Evolutionary conservation across 306 rosid genomes (phyloP).

Genomic region (Fagus sylvatica): DNA sequence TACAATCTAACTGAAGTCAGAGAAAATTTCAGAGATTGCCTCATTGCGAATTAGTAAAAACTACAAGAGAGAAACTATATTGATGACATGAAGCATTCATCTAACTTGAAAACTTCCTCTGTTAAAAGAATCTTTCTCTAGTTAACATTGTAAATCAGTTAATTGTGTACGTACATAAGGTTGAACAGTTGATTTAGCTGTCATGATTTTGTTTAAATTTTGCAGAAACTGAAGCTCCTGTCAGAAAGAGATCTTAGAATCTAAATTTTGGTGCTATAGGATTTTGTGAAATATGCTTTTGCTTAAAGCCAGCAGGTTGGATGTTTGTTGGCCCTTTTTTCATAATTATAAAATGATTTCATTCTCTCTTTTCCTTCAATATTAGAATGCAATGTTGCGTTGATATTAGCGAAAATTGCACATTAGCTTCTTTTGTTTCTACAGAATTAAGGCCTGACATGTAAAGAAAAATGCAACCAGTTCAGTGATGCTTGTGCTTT

Average conservation of each 20-base stretch:
- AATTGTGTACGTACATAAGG: neutral
- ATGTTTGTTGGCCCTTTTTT: constrained; percentile 12
- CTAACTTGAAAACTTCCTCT: neutral
- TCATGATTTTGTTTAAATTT: constrained; percentile 26
- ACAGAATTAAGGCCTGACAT: constrained; percentile 9
- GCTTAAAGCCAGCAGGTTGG: constrained; percentile 15
- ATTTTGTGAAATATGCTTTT: constrained; percentile 3
- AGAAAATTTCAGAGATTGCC: neutral
- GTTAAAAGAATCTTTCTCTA: neutral
- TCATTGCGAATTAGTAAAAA: too few relatives aligned
- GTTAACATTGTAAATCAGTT: neutral
- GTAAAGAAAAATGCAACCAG: neutral
- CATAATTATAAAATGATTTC: neutral
- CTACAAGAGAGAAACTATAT: too few relatives aligned
- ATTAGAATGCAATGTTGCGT: neutral
- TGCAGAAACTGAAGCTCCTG: constrained; percentile 81
- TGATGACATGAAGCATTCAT: neutral
- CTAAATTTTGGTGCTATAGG: constrained; percentile 22
- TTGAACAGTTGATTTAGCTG: neutral
- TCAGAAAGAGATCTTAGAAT: constrained; percentile 43
- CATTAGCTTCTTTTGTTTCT: neutral
- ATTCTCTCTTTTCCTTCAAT: constrained; percentile 5
- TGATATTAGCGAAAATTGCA: constrained; percentile 10
- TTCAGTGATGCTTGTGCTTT: neutral
- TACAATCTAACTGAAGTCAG: neutral